Evolutionary conservation across 139 green algal genomes (phyloP).

Genomic region (Diplosphaera chodatii): DNA sequence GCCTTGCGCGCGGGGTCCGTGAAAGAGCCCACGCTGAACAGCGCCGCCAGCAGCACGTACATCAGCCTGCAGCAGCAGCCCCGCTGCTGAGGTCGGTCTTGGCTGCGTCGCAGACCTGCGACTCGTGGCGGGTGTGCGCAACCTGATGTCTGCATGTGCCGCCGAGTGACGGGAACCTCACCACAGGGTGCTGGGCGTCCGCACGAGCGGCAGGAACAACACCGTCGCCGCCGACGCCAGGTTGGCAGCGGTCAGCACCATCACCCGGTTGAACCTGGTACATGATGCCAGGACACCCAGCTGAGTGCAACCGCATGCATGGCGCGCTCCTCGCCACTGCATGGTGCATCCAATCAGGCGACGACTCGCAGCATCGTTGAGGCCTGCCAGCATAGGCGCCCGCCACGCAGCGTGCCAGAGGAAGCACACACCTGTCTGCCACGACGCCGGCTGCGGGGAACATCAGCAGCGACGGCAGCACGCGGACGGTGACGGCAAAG

Average conservation of each 20-base stretch:
- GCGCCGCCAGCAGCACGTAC: slow-evolving; percentile 28
- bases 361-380: too few species aligned
- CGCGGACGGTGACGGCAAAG: slow-evolving; percentile 24
- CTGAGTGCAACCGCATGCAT: too few species aligned
- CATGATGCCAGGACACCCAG: too few species aligned
- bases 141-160: too few species aligned
- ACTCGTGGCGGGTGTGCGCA: too few species aligned
- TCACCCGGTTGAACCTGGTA: slow-evolving; percentile 31
- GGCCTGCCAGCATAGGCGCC: too few species aligned
- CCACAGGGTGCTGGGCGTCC: slow-evolving; percentile 3
- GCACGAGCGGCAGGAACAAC: slow-evolving; percentile 11
- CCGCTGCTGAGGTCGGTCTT: too few species aligned
- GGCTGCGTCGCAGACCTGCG: too few species aligned
- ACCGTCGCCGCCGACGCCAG: slow-evolving; percentile 9
- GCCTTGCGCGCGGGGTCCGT: slow-evolving; percentile 37
- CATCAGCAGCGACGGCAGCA: slow-evolving; percentile 38
- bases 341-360: too few species aligned
- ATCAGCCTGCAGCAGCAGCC: slow-evolving; percentile 16
- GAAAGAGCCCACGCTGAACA: slow-evolving; percentile 29
- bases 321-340: too few species aligned
- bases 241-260: slow-evolving; percentile 12
- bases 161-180: too few species aligned
- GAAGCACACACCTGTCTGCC: slow-evolving; percentile 26
- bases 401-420: background rate
- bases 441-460: slow-evolving; percentile 35